A percentile compares a stretch with the other conserved stretches of the same genome.
Evolutionary conservation across 495 filamentous ascomycete genomes (phyloP).

Genomic region (Penicillium pancosmium): DNA sequence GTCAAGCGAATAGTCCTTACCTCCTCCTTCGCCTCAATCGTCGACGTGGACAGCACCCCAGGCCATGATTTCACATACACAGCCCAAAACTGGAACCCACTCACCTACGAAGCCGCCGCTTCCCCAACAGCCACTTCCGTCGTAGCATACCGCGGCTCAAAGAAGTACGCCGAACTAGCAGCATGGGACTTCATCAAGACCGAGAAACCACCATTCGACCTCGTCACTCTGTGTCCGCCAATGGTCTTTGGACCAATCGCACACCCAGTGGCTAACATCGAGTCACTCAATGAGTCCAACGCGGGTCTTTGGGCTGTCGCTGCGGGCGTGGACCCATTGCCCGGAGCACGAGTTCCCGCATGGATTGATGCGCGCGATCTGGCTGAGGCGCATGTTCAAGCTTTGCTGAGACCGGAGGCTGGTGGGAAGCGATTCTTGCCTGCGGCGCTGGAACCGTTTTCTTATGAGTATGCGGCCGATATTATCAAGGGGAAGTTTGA

Average conservation of each 20-base stretch:
- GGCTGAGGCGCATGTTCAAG: slow-evolving; percentile 45
- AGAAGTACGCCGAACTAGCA: slow-evolving; percentile 58
- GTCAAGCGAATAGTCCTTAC: slow-evolving; percentile 76
- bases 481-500: slow-evolving; percentile 38
- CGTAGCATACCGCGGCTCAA: slow-evolving; percentile 62
- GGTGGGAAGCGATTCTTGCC: slow-evolving; percentile 41
- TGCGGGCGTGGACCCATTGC: slow-evolving; percentile 29
- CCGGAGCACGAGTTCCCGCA: slow-evolving; percentile 34
- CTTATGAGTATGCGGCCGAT: slow-evolving; percentile 40
- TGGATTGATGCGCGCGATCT: slow-evolving; percentile 52
- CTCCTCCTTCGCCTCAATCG: slow-evolving; percentile 71
- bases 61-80: slow-evolving; percentile 55
- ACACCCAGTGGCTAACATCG: slow-evolving; percentile 34
- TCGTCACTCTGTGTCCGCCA: slow-evolving; percentile 65
- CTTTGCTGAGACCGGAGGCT: slow-evolving; percentile 31
- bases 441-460: slow-evolving; percentile 39
- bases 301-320: slow-evolving; percentile 40
- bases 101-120: slow-evolving; percentile 60
- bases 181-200: slow-evolving; percentile 61
- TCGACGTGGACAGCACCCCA: slow-evolving; percentile 46
- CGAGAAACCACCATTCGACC: slow-evolving; percentile 66
- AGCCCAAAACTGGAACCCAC: slow-evolving; percentile 75
- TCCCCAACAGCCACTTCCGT: slow-evolving; percentile 38
- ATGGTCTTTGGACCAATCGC: slow-evolving; percentile 51
- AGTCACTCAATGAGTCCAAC: slow-evolving; percentile 41